phyloP scores from a whole-genome alignment of 75 land plant species.

The Cupressus sempervirens region DNA sequence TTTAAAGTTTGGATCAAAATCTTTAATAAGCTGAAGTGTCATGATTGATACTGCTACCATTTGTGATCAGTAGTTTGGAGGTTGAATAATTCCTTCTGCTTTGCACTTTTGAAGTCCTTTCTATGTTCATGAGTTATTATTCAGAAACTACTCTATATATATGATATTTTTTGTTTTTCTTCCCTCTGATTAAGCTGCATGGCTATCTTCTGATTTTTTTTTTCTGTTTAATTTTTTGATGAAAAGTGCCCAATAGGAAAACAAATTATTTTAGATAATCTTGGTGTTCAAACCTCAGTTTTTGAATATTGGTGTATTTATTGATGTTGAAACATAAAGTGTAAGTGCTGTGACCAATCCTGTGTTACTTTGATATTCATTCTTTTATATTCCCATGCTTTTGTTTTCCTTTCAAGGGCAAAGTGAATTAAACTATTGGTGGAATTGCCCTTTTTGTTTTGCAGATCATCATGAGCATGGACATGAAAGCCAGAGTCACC shows the following conservation, averaged over 20 bases:
- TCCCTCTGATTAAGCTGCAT: not conserved
- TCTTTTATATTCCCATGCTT: not conserved
- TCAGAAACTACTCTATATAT: not conserved
- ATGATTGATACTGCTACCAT: not conserved
- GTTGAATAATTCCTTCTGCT: not conserved
- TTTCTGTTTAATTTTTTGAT: not conserved
- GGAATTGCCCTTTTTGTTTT: not conserved
- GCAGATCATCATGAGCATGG: conserved; percentile 33
- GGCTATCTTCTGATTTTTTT: not conserved
- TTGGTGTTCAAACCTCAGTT: not conserved
- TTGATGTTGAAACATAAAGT: not conserved
- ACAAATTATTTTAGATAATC: not conserved
- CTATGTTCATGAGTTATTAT: not conserved
- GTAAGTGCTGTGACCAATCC: not conserved
- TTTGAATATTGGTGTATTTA: not conserved
- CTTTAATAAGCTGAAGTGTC: not conserved
- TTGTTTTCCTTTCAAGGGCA: not conserved
- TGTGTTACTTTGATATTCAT: not conserved
- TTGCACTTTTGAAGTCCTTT: not conserved
- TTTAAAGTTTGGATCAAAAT: not conserved
- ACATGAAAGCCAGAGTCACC: conserved; percentile 14
- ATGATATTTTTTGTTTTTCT: not conserved
- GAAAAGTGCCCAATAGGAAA: not conserved
- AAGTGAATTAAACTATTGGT: not conserved
- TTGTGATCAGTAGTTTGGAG: not conserved